phyloP scores from a whole-genome alignment of 257 asterid species.

The Fraxinus cuspidata region DNA sequence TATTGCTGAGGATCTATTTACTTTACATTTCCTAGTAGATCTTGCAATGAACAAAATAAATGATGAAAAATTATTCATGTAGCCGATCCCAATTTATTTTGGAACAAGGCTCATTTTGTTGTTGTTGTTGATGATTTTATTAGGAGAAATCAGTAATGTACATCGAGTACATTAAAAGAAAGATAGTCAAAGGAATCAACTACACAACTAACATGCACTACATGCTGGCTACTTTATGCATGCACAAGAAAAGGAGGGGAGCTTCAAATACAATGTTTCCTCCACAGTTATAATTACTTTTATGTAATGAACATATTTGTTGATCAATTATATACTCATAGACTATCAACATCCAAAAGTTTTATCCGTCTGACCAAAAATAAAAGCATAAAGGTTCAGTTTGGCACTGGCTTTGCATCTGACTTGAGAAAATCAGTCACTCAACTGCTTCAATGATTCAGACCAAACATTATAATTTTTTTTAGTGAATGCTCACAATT shows the following conservation, averaged over 20 bases:
- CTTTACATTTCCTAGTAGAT: background rate
- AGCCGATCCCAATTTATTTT: background rate
- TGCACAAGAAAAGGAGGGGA: background rate
- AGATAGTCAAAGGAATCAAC: background rate
- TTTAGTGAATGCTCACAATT: conserved; percentile 9
- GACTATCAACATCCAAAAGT: background rate
- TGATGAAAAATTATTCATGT: background rate
- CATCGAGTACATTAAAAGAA: background rate
- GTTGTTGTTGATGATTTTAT: background rate
- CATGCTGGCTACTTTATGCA: conserved; percentile 7
- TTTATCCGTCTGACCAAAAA: background rate
- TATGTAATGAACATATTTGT: background rate
- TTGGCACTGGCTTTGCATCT: conserved; percentile 11
- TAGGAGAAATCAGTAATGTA: background rate
- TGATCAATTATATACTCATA: background rate
- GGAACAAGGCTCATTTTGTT: background rate
- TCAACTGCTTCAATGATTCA: background rate
- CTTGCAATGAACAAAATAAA: background rate
- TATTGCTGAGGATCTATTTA: background rate
- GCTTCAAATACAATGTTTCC: background rate
- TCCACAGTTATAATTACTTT: background rate
- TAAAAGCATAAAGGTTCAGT: background rate
- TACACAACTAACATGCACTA: background rate
- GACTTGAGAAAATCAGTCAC: conserved; percentile 15
- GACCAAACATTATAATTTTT: conserved; percentile 1